phyloP scores from a whole-genome alignment of 2,329 filamentous ascomycete genomes.

The Xylariaceae sp. region DNA sequence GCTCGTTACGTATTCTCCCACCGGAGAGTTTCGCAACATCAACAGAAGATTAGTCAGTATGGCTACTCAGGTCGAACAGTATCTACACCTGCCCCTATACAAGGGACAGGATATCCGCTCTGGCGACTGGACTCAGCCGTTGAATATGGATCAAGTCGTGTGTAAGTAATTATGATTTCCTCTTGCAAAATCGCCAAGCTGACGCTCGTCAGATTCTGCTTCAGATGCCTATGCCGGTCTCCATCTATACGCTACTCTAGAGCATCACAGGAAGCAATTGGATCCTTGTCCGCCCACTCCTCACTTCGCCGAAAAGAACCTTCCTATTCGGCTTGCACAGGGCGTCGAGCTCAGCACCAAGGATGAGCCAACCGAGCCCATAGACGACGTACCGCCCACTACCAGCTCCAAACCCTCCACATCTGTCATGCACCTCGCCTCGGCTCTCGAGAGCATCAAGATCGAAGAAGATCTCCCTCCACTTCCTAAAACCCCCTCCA shows the following conservation, averaged over 20 bases:
- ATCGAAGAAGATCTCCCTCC: conserved; percentile 14
- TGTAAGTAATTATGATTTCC: conserved; percentile 48
- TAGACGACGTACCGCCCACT: conserved; percentile 22
- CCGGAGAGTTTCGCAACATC: conserved; percentile 48
- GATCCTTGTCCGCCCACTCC: conserved; percentile 69
- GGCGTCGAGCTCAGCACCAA: conserved; percentile 30
- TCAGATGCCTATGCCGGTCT: conserved; percentile 78
- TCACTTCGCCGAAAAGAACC: conserved; percentile 60
- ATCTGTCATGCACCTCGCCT: conserved; percentile 12
- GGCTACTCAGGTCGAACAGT: conserved; percentile 64
- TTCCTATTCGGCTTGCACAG: conserved; percentile 56
- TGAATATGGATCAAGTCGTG: conserved; percentile 62
- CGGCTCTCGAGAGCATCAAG: conserved; percentile 18
- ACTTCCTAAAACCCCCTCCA: not conserved
- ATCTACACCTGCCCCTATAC: conserved; percentile 68
- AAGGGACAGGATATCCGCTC: conserved; percentile 68
- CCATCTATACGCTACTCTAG: conserved; percentile 68
- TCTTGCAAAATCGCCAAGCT: conserved; percentile 16
- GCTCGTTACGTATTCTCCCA: conserved; percentile 63
- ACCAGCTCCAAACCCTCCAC: conserved; percentile 1
- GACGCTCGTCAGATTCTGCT: conserved; percentile 58
- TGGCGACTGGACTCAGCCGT: conserved; percentile 66
- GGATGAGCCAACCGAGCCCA: conserved; percentile 25
- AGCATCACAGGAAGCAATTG: conserved; percentile 62
- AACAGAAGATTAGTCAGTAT: conserved; percentile 65